phyloP scores from a whole-genome alignment of 2,329 filamentous ascomycete genomes.

The Calonectria honghensis region DNA sequence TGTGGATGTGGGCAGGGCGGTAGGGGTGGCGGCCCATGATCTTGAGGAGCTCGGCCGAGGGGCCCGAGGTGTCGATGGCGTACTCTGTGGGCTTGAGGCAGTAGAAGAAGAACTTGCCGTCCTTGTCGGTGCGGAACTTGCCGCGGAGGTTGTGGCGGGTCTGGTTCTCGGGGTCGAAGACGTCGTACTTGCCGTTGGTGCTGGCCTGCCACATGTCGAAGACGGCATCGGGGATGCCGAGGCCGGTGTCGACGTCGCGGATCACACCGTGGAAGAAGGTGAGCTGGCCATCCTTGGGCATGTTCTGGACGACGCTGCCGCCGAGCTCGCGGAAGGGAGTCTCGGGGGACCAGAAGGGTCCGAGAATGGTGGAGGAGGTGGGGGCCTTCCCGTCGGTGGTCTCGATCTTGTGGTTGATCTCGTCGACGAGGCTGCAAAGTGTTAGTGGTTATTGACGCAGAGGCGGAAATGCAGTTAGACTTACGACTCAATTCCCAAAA shows the following conservation, averaged over 20 bases:
- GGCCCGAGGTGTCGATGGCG: conserved; percentile 79
- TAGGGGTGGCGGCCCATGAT: conserved; percentile 70
- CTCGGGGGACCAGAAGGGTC: conserved; percentile 86
- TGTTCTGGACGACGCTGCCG: conserved; percentile 79
- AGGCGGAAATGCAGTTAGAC: conserved; percentile 53
- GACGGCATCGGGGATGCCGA: conserved; percentile 79
- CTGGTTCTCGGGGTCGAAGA: conserved; percentile 84
- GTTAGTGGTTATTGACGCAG: background rate
- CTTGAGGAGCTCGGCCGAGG: conserved; percentile 63
- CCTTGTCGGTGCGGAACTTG: conserved; percentile 82
- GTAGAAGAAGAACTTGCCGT: conserved; percentile 84
- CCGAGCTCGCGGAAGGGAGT: conserved; percentile 83
- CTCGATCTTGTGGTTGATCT: conserved; percentile 79
- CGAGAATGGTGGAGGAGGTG: conserved; percentile 85
- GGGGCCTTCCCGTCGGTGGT: conserved; percentile 77
- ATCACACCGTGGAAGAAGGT: conserved; percentile 82
- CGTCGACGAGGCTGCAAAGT: conserved; percentile 69
- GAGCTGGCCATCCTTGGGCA: conserved; percentile 74
- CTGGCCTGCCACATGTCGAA: conserved; percentile 88
- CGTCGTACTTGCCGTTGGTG: conserved; percentile 85
- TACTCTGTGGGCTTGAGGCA: conserved; percentile 85
- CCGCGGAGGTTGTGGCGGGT: conserved; percentile 84
- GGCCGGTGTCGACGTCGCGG: conserved; percentile 78
- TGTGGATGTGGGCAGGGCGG: conserved; percentile 71
- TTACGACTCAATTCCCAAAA: conserved; percentile 83